Conservation (phyloP, 306 rosid genomes). For the Gillenia trifoliata region DNA sequence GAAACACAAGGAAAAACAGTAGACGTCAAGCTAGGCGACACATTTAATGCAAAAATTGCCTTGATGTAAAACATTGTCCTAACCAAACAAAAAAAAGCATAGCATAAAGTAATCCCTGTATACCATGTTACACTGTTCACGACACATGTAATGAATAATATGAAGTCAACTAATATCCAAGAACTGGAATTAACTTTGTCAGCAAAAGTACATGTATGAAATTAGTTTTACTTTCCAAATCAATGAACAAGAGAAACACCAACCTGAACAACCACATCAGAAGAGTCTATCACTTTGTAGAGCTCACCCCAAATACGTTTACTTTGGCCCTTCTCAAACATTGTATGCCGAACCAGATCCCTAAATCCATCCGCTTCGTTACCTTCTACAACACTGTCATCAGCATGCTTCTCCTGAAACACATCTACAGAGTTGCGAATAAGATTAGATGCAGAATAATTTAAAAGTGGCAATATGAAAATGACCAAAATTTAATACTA, state of each 20-base stretch:
- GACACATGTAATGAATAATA: not conserved
- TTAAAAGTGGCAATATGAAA: not conserved
- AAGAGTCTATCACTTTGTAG: slow-evolving; percentile 96
- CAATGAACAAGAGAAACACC: not conserved
- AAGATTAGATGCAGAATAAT: not conserved
- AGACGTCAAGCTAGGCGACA: not conserved
- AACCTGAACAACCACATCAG: slow-evolving; percentile 98
- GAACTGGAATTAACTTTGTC: not conserved
- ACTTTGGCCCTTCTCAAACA: slow-evolving; percentile 99
- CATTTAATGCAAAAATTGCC: not conserved
- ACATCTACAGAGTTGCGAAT: slow-evolving; percentile 39
- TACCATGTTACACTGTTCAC: not conserved
- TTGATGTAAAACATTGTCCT: not conserved
- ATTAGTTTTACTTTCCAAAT: not conserved
- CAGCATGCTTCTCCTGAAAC: slow-evolving; percentile 58
- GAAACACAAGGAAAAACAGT: not conserved
- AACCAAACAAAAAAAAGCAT: not conserved
- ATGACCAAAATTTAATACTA: not conserved
- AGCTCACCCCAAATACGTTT: slow-evolving; percentile 99
- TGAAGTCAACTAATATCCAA: not conserved
- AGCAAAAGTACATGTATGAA: not conserved
- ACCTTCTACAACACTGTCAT: slow-evolving; percentile 42
- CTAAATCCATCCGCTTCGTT: slow-evolving; percentile 68
- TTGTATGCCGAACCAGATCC: slow-evolving; percentile 82
- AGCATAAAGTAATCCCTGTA: not conserved